Evolutionary conservation across 176 grass and related monocot genomes (phyloP), one percentile per base, ranked within the genome.

Genomic region (Oryza australiensis): DNA sequence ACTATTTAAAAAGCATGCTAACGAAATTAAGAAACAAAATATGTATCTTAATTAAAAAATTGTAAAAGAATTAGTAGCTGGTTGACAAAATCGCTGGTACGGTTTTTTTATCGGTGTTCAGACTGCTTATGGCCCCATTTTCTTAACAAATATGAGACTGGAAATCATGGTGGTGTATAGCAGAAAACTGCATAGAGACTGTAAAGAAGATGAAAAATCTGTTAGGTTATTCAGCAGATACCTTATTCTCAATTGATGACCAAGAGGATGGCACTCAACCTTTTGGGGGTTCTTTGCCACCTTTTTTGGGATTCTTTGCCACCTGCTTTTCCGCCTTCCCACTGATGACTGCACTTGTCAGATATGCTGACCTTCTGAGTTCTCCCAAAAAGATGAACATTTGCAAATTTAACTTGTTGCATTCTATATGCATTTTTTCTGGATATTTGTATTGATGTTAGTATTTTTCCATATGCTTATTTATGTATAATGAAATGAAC

Each of bases 121-220:
- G 62, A 75, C 11, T 74, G 5, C 64, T 80, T 46, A 69, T 70
- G 33, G 42, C 4, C 30, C 35, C 34, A 68, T 83, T 89, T 62
- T 9, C 42, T 72, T 74, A 45, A 62, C 72, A 97, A 92, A 84
- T 94, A 97, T 64, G 95, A 97, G 77, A 80, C 95, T 66, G 95
- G 95, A 75, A 92, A 97, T 70, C 95, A 97, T 87, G 92, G 94
- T 77, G 92, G 92, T 68, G 95, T 94, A 38, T 97, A 81, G 72
- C 90, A 82, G 95, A 97, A 82, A 97, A 97, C 75, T 89, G 66
- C 49, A 40, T 28, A 13, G 92, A 97, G 84, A 86, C 33, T 73
- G 90, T 97, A 28, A 92, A 92, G 88, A n/a, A n/a, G n/a, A n/a
- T n/a, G 92, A 92, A 87, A 85, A 97, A 81, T 35, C 49, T 92